Evolutionary conservation across 495 filamentous ascomycete species (phyloP), one percentile per base, ranked within the genome.

Genomic region (Penicilliopsis zonata): DNA sequence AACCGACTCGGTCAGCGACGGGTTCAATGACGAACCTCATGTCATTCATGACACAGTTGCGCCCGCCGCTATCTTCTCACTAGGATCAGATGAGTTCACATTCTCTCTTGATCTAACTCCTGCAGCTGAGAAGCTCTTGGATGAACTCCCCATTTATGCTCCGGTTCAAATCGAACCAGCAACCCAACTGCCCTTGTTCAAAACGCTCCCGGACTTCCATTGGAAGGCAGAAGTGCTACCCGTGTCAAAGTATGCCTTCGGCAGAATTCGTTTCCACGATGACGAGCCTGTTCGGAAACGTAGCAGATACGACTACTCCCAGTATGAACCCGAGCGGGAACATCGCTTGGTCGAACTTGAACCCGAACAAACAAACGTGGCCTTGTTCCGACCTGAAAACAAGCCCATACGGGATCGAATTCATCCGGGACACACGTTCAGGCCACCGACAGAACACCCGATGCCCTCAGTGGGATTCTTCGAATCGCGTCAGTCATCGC

Each of bases 381-480:
- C 86, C 2, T 62, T 98, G 5, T 98, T 96, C 60, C 72, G 74
- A 28, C 80, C 86, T 0, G 85, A 94, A 35, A 90, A 88, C 61
- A 92, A 87, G 50, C 71, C 74, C 30, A 85, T 93, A 17, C 74
- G 87, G 32, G 87, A 94, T 43, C 74, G 90, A 6, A 75, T 96
- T 9, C 84, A 94, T 44, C 85, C 84, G n/a, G 78, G 80, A 3
- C 86, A 94, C 52, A 78, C 86, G 30, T 95, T 96, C 56, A 69
- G 86, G 36, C 88, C 88, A n/a, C 90, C 90, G 9, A 80, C 78
- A 4, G 87, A 95, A 51, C 71, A 83, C 51, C 66, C 68, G 1
- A 94, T 95, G 83, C 90, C 90, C 4, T 74, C 79, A 12, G 77
- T 83, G 42, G 71, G 67, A 23, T 98, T 95, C 54, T 95, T 87